Percentiles rank a stretch among this genome's conserved stretches.
Evolutionary conservation across 176 grass and related monocot species (phyloP).

Genomic region (Paspalum notatum): DNA sequence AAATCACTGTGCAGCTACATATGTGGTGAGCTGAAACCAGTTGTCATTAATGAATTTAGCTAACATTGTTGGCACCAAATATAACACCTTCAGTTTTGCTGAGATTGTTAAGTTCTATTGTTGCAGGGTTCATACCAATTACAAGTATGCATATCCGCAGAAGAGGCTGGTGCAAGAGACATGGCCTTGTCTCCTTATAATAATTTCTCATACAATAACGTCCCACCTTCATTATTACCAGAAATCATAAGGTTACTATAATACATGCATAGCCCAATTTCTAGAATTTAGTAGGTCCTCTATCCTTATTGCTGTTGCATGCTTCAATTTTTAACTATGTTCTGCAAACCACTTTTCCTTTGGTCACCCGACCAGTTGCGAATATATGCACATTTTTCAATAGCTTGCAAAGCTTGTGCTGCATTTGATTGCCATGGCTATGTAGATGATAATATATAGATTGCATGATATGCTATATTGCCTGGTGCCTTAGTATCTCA

Average conservation of each 20-base stretch:
- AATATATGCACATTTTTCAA: neutral
- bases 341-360: neutral
- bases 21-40: neutral
- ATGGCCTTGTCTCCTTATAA: constrained; percentile 75
- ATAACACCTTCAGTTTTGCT: constrained; percentile 23
- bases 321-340: neutral
- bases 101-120: constrained; percentile 42
- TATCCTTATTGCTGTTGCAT: constrained; percentile 19
- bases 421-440: constrained; percentile 15
- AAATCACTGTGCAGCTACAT: neutral
- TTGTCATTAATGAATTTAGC: neutral
- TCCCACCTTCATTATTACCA: constrained; percentile 77
- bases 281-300: constrained; percentile 21
- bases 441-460: neutral
- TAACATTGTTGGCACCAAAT: neutral
- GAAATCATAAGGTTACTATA: constrained; percentile 71
- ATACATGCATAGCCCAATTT: constrained; percentile 8
- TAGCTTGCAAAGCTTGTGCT: constrained; percentile 6
- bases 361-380: neutral
- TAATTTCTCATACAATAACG: constrained; percentile 76
- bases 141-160: constrained; percentile 76
- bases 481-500: neutral
- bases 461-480: no score
- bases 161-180: constrained; percentile 82
- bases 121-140: constrained; percentile 80